Evolutionary conservation across 305 asterid species (phyloP).

Genomic region (Fraxinus velutina): DNA sequence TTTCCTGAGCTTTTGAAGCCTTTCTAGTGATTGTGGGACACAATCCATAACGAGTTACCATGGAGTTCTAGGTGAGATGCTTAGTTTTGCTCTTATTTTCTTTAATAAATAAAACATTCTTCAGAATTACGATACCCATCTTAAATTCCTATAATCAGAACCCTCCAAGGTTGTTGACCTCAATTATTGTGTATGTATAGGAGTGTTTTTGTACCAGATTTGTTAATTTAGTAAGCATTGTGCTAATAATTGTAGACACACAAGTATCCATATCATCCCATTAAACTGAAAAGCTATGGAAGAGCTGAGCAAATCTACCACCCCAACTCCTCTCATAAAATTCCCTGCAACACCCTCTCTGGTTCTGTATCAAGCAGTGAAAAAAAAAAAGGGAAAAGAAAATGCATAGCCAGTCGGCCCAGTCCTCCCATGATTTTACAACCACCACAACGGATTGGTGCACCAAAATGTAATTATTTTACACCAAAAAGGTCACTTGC

Average conservation of each 20-base stretch:
- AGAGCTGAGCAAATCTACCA: background rate
- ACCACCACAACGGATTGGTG: background rate
- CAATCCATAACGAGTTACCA: background rate
- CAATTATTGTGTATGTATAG: background rate
- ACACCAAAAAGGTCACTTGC: background rate
- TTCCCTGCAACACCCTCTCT: background rate
- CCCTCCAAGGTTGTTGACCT: background rate
- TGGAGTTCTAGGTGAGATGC: background rate
- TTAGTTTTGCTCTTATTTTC: background rate
- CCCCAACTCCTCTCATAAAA: background rate
- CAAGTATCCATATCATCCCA: background rate
- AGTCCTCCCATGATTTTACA: background rate
- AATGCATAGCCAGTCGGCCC: background rate
- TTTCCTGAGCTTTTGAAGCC: background rate
- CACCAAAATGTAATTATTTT: background rate
- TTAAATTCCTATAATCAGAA: background rate
- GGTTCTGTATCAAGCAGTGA: background rate
- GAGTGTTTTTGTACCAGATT: background rate
- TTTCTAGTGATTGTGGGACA: constrained; percentile 2
- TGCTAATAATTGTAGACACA: background rate
- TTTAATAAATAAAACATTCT: background rate
- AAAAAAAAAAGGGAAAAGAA: background rate
- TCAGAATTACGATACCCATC: background rate
- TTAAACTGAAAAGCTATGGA: background rate
- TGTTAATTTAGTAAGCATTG: background rate